Base-by-base conservation (phyloP, 352 stramenopile genomes). In the Pythium brassicae region DNA sequence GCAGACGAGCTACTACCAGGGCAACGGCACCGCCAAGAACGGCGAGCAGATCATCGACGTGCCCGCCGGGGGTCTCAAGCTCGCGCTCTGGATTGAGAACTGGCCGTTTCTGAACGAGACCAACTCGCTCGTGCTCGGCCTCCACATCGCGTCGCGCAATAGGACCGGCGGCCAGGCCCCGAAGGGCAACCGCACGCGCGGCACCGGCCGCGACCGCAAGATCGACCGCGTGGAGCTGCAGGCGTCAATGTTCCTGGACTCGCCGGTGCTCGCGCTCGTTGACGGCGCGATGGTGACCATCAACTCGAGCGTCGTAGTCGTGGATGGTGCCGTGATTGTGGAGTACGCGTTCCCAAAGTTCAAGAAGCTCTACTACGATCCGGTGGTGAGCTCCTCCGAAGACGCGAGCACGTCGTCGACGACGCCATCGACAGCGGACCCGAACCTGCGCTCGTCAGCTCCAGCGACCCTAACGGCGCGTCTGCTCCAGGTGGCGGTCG, bases 31-130 rank as follows among this genome's bases (percentile, higher is more conserved):
- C 12, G 63, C 72, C 6, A 23, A 46, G 29, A 79, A 78, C 46
- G 73, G 73, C 4, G 56, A 63, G 43, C 56, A 72, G 52, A 59
- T 17, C 3, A 26, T 83, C 12, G 43, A 37, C 14, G 63, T 83
- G 1, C 68, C 71, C 32, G 68, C 65, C 1, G 73, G 68, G 23
- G 66, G 62, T 1, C 50, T 83, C 27, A 83, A 78, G 49, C 80
- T 83, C 62, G 64, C 68, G 3, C 50, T 80, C n/a, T n/a, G n/a
- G n/a, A n/a, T n/a, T n/a, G n/a, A n/a, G n/a, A n/a, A n/a, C n/a
- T n/a, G n/a, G n/a, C n/a, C n/a, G n/a, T n/a, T n/a, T n/a, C 22
- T 55, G 4, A 26, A 27, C 12, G 0, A 27, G 11, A 29, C 22
- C 27, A 79, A 81, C 53, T 49, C 43, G 20, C 43, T 34, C 43